Percentiles rank a stretch among this genome's conserved stretches.
phyloP scores from a whole-genome alignment of 331 rosid species.

The Pyrus hybrid region DNA sequence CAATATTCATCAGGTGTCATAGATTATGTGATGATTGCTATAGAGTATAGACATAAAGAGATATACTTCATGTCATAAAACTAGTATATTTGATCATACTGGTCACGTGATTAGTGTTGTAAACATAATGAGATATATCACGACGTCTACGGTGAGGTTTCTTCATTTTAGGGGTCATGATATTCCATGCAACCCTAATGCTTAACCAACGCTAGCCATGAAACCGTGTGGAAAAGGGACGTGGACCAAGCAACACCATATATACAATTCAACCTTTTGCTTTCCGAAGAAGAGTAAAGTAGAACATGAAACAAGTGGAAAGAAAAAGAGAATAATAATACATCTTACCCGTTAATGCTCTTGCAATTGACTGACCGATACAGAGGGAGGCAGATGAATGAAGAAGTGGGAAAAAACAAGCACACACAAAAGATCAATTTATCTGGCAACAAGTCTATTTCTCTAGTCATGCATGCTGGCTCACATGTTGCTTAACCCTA shows the following conservation, averaged over 20 bases:
- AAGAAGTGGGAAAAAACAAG: background rate
- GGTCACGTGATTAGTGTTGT: no score
- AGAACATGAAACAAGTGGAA: background rate
- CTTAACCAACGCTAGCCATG: conserved; percentile 24
- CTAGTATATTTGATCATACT: no score
- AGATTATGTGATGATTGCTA: no score
- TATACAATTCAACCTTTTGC: conserved; percentile 9
- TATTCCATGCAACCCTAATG: background rate
- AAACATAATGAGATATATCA: no score
- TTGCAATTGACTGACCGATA: conserved; percentile 4
- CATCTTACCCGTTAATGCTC: background rate
- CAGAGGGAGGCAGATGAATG: background rate
- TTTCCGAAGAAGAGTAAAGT: conserved; percentile 13
- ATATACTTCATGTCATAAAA: no score
- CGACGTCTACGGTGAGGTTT: accelerated
- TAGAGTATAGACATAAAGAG: no score
- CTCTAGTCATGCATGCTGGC: background rate
- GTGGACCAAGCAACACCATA: conserved; percentile 20
- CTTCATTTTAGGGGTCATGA: background rate
- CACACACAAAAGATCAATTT: background rate
- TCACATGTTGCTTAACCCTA: background rate
- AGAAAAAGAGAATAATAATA: background rate
- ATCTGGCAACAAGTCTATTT: background rate
- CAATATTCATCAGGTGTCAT: no score
- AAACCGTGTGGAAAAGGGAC: conserved; percentile 22